phyloP scores from a whole-genome alignment of 2,329 filamentous ascomycete genomes.

The Huntiella bhutanensis region DNA sequence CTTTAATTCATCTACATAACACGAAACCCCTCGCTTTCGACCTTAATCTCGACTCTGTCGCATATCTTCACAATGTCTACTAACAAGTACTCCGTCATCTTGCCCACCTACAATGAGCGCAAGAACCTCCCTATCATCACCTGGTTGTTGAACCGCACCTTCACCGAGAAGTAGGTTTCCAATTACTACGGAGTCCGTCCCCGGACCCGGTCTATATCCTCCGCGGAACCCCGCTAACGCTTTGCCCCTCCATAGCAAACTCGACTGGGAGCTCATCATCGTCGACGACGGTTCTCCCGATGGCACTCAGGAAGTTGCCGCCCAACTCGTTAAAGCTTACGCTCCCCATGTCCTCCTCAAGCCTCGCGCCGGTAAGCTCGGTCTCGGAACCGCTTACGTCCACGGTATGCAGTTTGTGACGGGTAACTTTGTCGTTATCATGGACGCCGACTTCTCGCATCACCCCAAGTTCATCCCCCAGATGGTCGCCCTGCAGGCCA shows the following conservation, averaged over 20 bases:
- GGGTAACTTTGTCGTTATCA: slow-evolving; percentile 96
- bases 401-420: slow-evolving; percentile 79
- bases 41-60: not conserved
- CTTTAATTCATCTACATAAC: too few species aligned
- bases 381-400: slow-evolving; percentile 91
- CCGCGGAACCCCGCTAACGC: not conserved
- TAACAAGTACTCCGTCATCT: slow-evolving; percentile 88
- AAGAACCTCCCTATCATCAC: slow-evolving; percentile 89
- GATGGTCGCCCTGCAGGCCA: slow-evolving; percentile 71
- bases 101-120: slow-evolving; percentile 97
- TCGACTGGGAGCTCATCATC: slow-evolving; percentile 95
- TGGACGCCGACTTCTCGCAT: slow-evolving; percentile 98
- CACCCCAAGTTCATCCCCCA: slow-evolving; percentile 96
- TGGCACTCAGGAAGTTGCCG: slow-evolving; percentile 76
- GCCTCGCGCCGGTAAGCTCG: slow-evolving; percentile 81
- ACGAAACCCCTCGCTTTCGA: not conserved
- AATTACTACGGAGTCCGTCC: slow-evolving; percentile 15
- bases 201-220: not conserved
- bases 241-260: slow-evolving; percentile 36
- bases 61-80: slow-evolving; percentile 25
- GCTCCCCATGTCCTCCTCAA: slow-evolving; percentile 62
- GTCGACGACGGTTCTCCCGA: slow-evolving; percentile 97
- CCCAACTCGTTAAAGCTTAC: slow-evolving; percentile 80
- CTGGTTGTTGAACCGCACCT: slow-evolving; percentile 84
- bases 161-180: slow-evolving; percentile 54